Evolutionary conservation across 208 protist species (phyloP).

Genomic region (Leishmania mexicana): DNA sequence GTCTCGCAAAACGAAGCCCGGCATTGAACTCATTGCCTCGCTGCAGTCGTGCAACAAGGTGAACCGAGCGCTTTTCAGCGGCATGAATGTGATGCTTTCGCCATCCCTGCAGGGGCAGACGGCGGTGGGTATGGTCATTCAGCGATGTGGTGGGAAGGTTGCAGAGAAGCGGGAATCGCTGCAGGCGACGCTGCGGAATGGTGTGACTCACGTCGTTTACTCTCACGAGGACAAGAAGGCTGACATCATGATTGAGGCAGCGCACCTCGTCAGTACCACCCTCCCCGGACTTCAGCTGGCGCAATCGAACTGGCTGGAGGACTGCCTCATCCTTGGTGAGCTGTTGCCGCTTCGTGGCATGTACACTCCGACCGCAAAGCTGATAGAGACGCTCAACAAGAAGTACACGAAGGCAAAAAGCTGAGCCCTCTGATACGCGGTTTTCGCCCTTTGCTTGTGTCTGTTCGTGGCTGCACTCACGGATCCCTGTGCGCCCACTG

Average conservation of each 20-base stretch:
- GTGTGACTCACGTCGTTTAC: slow-evolving; percentile 85
- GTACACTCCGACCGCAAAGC: slow-evolving; percentile 80
- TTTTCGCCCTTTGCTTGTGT: not conserved
- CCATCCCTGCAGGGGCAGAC: slow-evolving; percentile 49
- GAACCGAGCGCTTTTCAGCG: slow-evolving; percentile 79
- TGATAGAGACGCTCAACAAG: slow-evolving; percentile 83
- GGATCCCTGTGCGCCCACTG: not conserved
- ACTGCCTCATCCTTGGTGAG: slow-evolving; percentile 86
- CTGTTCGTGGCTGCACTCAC: not conserved
- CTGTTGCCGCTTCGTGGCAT: slow-evolving; percentile 64
- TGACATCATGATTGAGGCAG: slow-evolving; percentile 69
- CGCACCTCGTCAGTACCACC: slow-evolving; percentile 38
- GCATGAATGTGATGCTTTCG: slow-evolving; percentile 63
- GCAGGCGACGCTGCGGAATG: slow-evolving; percentile 39
- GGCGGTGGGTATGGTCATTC: slow-evolving; percentile 39
- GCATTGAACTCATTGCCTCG: slow-evolving; percentile 65
- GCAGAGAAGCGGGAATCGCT: slow-evolving; percentile 36
- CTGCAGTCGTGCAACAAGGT: slow-evolving; percentile 69
- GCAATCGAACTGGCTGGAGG: slow-evolving; percentile 79
- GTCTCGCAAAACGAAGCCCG: slow-evolving; percentile 31
- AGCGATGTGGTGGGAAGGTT: slow-evolving; percentile 68
- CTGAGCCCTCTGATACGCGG: slow-evolving; percentile 4
- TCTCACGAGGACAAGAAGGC: slow-evolving; percentile 79
- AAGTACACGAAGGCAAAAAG: slow-evolving; percentile 49
- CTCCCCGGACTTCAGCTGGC: slow-evolving; percentile 71